A percentile compares a stretch with the other conserved stretches of the same genome.
Conservation (phyloP, 2,329 filamentous ascomycete genomes). For the Ascochyta clinopodiicola region DNA sequence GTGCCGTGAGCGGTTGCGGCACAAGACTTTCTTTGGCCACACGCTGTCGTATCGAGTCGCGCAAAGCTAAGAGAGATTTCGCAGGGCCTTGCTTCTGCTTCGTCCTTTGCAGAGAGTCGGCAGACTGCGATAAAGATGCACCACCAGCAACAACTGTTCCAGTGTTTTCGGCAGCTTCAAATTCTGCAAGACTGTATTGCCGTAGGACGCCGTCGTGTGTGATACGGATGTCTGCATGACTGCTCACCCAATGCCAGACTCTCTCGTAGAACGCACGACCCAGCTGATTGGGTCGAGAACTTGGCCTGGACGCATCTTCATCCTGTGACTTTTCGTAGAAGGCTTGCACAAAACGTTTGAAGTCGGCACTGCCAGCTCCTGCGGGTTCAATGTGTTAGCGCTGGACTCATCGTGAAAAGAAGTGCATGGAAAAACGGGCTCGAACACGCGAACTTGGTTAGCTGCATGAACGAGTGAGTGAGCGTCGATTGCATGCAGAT, state of each 20-base stretch:
- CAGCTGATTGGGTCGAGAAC: constrained; percentile 28
- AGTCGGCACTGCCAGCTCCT: constrained; percentile 52
- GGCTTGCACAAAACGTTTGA: constrained; percentile 46
- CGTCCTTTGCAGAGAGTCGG: neutral
- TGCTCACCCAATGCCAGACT: constrained; percentile 64
- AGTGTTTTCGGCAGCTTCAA: constrained; percentile 39
- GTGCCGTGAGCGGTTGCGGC: neutral
- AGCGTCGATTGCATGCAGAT: neutral
- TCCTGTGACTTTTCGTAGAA: constrained; percentile 42
- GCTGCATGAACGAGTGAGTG: neutral
- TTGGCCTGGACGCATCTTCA: neutral
- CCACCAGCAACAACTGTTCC: constrained; percentile 4
- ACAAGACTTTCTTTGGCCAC: constrained; percentile 17
- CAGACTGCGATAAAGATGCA: neutral
- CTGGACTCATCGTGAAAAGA: neutral
- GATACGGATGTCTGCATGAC: constrained; percentile 63
- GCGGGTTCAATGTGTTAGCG: constrained; percentile 2
- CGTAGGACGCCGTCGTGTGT: constrained; percentile 51
- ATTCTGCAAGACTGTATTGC: constrained; percentile 37
- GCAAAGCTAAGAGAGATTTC: constrained; percentile 21
- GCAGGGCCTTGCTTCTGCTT: constrained; percentile 14
- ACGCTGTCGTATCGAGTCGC: constrained; percentile 29
- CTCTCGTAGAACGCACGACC: constrained; percentile 61
- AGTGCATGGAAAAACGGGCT: constrained; percentile 13
- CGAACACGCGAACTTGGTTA: constrained; percentile 15